Evolutionary conservation across 257 asterid genomes (phyloP).

Genomic region (Cruciata laevipes): DNA sequence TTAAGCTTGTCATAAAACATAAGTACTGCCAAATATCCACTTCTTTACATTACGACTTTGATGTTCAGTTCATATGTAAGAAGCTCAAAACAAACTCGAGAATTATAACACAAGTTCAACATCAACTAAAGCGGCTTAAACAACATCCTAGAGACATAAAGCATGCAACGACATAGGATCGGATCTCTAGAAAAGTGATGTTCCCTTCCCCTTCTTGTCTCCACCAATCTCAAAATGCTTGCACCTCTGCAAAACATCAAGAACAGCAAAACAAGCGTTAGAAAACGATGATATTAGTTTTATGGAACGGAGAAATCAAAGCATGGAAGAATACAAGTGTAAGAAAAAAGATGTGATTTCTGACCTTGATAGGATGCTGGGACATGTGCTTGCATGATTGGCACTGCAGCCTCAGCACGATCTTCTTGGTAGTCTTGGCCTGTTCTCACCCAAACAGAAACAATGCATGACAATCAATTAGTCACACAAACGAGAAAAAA

Average conservation of each 20-base stretch:
- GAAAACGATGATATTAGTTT: too few relatives aligned
- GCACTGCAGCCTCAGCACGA: slow-evolving; percentile 65
- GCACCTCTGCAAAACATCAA: slow-evolving; percentile 19
- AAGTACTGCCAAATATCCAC: neutral
- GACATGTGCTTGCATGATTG: slow-evolving; percentile 69
- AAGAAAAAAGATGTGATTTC: too few relatives aligned
- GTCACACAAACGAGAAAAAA: neutral
- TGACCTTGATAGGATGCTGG: slow-evolving; percentile 66
- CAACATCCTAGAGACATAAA: neutral
- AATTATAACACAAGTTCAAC: neutral
- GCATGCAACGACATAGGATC: neutral
- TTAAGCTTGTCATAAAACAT: neutral
- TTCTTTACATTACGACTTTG: neutral
- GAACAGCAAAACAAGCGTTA: neutral
- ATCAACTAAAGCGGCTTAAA: neutral
- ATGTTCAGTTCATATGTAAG: neutral
- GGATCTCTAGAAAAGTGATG: slow-evolving; percentile 14
- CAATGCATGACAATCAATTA: neutral
- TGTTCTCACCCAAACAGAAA: slow-evolving; percentile 6
- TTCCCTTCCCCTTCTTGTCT: slow-evolving; percentile 26
- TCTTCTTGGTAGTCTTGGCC: slow-evolving; percentile 77
- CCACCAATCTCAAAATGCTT: slow-evolving; percentile 27
- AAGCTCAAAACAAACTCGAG: neutral
- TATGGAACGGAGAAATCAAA: too few relatives aligned
- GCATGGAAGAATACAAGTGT: neutral